Conservation (phyloP, 106 monocot genomes). For the Iris macrosiphon region DNA sequence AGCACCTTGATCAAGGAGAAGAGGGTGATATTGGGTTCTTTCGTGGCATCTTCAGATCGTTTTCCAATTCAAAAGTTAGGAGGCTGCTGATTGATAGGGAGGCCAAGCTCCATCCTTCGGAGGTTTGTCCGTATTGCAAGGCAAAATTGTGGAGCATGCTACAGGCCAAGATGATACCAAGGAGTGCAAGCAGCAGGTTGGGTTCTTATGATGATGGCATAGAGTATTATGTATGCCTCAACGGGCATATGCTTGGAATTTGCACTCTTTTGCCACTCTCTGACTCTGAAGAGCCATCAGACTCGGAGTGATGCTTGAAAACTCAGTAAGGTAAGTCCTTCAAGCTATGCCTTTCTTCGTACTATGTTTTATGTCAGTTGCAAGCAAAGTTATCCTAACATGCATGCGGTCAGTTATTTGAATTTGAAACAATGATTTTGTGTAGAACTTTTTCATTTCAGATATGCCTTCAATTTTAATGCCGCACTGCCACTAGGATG, state of each 20-base stretch:
- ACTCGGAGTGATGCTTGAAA: slow-evolving; percentile 29
- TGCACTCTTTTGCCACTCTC: slow-evolving; percentile 71
- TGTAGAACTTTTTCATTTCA: too few relatives aligned
- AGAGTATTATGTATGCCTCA: slow-evolving; percentile 94
- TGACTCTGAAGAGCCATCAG: slow-evolving; percentile 53
- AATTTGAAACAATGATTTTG: too few relatives aligned
- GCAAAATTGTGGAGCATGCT: slow-evolving; percentile 95
- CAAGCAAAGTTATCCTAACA: too few relatives aligned
- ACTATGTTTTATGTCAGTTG: too few relatives aligned
- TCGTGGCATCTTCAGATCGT: slow-evolving; percentile 93
- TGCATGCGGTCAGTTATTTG: too few relatives aligned
- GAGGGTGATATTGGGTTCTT: slow-evolving; percentile 92
- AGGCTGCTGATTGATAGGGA: slow-evolving; percentile 71
- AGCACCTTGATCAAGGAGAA: slow-evolving; percentile 96
- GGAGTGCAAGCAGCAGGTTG: slow-evolving; percentile 62
- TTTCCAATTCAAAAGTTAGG: slow-evolving; percentile 62
- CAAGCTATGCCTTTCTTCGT: background rate
- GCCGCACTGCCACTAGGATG: too few relatives aligned
- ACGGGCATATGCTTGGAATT: slow-evolving; percentile 89
- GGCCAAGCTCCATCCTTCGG: slow-evolving; percentile 61
- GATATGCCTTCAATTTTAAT: too few relatives aligned
- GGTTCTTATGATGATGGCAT: slow-evolving; percentile 83
- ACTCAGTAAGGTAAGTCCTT: slow-evolving; percentile 17
- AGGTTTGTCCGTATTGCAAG: slow-evolving; percentile 94
- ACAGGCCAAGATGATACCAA: slow-evolving; percentile 85